Evolutionary conservation across 169 alveolate species (phyloP).

Genomic region (Eimeria nieschulzi): DNA sequence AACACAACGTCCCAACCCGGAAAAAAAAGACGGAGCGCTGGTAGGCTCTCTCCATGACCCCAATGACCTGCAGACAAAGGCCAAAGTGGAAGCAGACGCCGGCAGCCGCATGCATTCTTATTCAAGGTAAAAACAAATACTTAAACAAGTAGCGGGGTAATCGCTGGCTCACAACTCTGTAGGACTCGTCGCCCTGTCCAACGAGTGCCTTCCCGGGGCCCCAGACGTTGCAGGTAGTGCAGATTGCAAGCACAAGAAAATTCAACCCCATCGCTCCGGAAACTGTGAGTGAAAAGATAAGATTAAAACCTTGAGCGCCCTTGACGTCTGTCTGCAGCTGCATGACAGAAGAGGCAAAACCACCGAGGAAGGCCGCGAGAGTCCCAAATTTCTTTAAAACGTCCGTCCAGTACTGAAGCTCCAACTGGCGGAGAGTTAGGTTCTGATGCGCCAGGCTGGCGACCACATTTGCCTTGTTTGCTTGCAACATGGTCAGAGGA

Average conservation of each 20-base stretch:
- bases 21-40: conserved; percentile 18
- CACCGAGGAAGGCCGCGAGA: conserved; percentile 65
- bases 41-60: conserved; percentile 45
- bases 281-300: conserved; percentile 23
- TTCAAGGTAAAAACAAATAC: not conserved
- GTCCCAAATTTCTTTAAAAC: conserved; percentile 62
- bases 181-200: conserved; percentile 62
- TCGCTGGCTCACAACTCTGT: conserved; percentile 34
- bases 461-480: conserved; percentile 59
- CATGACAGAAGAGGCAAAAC: conserved; percentile 57
- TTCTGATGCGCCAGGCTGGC: conserved; percentile 42
- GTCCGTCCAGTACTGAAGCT: conserved; percentile 66
- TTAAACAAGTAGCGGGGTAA: not conserved
- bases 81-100: not conserved
- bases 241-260: conserved; percentile 35
- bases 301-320: not conserved
- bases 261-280: conserved; percentile 63
- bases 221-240: conserved; percentile 37
- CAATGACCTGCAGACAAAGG: conserved; percentile 39
- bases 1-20: conserved; percentile 34
- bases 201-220: conserved; percentile 74
- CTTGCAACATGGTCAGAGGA: conserved; percentile 70
- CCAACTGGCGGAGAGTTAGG: conserved; percentile 54
- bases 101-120: not conserved
- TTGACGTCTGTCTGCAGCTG: conserved; percentile 5